phyloP scores from a whole-genome alignment of 192 early-diverging fungal genomes.

The Haplosporangium gracile region DNA sequence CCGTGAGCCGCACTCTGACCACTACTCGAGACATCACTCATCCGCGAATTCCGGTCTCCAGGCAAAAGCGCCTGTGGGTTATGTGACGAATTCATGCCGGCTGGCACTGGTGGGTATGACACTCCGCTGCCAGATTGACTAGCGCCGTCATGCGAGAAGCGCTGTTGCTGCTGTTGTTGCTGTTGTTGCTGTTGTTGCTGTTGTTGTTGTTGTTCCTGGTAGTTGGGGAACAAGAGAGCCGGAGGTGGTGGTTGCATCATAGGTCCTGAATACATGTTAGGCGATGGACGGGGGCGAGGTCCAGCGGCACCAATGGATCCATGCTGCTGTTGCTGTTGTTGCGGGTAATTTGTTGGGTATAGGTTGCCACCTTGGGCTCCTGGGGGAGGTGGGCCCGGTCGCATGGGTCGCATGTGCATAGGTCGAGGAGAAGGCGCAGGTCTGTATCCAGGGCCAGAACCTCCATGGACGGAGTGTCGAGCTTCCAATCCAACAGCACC shows the following conservation, averaged over 20 bases:
- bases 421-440: slow-evolving; percentile 14
- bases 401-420: slow-evolving; percentile 26
- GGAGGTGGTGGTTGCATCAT: slow-evolving; percentile 10
- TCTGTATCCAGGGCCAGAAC: slow-evolving; percentile 10
- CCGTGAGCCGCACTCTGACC: neutral
- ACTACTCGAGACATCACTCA: slow-evolving; percentile 15
- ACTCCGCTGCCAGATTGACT: neutral
- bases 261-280: neutral
- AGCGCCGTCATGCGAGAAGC: neutral
- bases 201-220: slow-evolving; percentile 26
- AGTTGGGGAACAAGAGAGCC: slow-evolving; percentile 19
- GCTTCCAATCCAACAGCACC: slow-evolving; percentile 19
- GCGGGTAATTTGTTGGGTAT: neutral
- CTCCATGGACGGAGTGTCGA: slow-evolving; percentile 25
- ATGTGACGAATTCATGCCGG: neutral
- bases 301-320: neutral
- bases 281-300: slow-evolving; percentile 17
- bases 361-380: neutral
- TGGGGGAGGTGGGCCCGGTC: neutral
- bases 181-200: slow-evolving; percentile 25
- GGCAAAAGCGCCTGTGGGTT: neutral
- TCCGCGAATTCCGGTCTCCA: slow-evolving; percentile 6
- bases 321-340: slow-evolving; percentile 13
- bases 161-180: slow-evolving; percentile 13
- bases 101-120: slow-evolving; percentile 1